Base-by-base conservation (phyloP, 169 alveolate genomes). In the Cryptosporidium felis region DNA sequence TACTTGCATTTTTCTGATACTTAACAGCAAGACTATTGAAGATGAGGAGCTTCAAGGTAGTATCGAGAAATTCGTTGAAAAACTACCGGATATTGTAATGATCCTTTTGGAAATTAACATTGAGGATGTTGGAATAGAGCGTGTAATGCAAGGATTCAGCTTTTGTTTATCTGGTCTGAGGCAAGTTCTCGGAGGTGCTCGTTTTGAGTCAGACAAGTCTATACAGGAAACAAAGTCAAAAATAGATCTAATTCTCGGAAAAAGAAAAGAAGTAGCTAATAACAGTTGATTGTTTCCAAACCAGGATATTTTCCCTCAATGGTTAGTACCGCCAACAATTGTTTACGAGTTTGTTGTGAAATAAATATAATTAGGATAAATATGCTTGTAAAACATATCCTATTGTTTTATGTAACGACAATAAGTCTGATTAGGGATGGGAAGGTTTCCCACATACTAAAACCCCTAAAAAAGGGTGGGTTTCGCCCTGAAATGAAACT, bases 401-500 rank as follows among this genome's bases (percentile, higher is more conserved):
- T 65, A 12, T 49, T 44, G 26, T 49, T 65, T 65, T 46, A 32
- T 18, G 4, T 32, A 46, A 38, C 59, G 10, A 32, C 32, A 44
- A 5, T 65, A 28, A 62, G 49, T 28, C 81, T 65, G 34, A 34
- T 38, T 40, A 34, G 60, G 10, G 36, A 49, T 6, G 85, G 85
- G 14, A 53, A 36, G 16, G 28, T 74, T 0, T 12, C 28, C 21
- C 56, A 30, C 41, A 4, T 74, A 53, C 26, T 74, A 26, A 74
- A 74, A 34, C 26, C 85, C 23, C 40, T 74, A 49, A 44, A 34
- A 9, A 74, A 6, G 28, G 28, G 56, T 16, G 85, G 85, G 4
- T 53, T 36, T n/a, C 85, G 85, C 40, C 85, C 85, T 3, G 46
- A 32, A 1, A 12, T 74, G 28, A 34, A 42, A 6, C 12, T 49